Evolutionary conservation across 805 yeast species (phyloP).

Genomic region (Zygosaccharomyces bisporus): DNA sequence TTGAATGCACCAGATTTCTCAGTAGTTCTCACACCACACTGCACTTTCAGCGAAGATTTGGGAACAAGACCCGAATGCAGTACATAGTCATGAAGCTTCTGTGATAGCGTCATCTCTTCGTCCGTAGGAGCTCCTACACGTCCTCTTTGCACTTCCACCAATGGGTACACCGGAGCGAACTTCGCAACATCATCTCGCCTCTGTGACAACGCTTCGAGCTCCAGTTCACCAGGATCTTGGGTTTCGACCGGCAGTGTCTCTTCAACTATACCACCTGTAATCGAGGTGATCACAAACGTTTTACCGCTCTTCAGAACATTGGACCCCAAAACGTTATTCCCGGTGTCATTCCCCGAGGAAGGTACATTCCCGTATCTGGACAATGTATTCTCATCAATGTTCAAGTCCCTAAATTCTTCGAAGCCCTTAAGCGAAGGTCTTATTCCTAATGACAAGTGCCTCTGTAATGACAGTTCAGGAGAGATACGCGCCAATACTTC

Average conservation of each 20-base stretch:
- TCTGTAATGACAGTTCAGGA: constrained; percentile 76
- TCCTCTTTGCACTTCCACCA: constrained; percentile 74
- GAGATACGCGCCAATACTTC: constrained; percentile 78
- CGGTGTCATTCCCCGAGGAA: constrained; percentile 31
- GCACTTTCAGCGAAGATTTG: constrained; percentile 44
- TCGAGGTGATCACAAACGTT: constrained; percentile 68
- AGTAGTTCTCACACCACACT: constrained; percentile 44
- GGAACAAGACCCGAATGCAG: constrained; percentile 53
- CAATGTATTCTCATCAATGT: constrained; percentile 39
- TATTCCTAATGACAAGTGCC: constrained; percentile 69
- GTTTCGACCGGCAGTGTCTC: constrained; percentile 43
- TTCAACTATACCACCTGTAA: constrained; percentile 65
- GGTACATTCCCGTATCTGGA: constrained; percentile 34
- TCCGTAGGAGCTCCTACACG: constrained; percentile 76
- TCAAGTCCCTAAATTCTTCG: constrained; percentile 64
- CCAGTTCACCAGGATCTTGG: constrained; percentile 41
- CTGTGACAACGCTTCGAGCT: constrained; percentile 20
- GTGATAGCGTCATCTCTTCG: constrained; percentile 77
- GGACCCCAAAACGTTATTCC: constrained; percentile 53
- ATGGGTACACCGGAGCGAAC: constrained; percentile 55
- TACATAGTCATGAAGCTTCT: constrained; percentile 57
- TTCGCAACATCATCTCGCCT: constrained; percentile 30
- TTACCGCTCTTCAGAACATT: constrained; percentile 65
- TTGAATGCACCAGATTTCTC: constrained; percentile 48
- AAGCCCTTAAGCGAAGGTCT: constrained; percentile 72